Evolutionary conservation across 805 yeast genomes (phyloP).

Genomic region (Barnettozyma vustinii): DNA sequence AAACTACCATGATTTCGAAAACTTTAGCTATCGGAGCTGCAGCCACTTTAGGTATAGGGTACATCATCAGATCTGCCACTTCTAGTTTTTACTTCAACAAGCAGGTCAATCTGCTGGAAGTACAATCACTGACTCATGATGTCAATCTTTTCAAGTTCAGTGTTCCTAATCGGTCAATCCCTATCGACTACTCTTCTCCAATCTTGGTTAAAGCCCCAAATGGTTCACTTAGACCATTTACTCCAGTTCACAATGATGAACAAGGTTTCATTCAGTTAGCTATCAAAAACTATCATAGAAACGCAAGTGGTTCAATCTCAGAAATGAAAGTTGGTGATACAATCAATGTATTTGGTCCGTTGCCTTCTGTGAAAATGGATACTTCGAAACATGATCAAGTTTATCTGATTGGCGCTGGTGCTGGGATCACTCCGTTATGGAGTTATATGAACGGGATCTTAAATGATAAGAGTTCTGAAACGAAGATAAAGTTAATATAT

Average conservation of each 20-base stretch:
- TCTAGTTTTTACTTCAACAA: not conserved
- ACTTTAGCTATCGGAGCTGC: not conserved
- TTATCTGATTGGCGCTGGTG: conserved; percentile 2
- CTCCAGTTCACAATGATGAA: not conserved
- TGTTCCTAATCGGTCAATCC: not conserved
- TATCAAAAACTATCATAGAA: conserved; percentile 1
- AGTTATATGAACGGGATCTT: not conserved
- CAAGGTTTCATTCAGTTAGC: not conserved
- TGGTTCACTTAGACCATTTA: not conserved
- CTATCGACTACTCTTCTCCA: not conserved
- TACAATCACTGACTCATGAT: not conserved
- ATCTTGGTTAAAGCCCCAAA: not conserved
- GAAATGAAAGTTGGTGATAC: not conserved
- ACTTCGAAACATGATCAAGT: not conserved
- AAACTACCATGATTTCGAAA: not conserved
- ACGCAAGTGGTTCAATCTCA: not conserved
- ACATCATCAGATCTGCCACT: not conserved
- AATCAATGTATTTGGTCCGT: conserved; percentile 1
- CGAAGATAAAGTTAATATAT: not conserved
- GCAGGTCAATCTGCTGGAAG: not conserved
- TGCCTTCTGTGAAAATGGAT: not conserved
- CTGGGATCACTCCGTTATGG: conserved; percentile 3
- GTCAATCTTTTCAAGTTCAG: not conserved
- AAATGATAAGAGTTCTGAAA: not conserved
- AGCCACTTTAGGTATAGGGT: not conserved